Evolutionary conservation across 208 protist genomes (phyloP).

Genomic region (Leishmania guyanensis): DNA sequence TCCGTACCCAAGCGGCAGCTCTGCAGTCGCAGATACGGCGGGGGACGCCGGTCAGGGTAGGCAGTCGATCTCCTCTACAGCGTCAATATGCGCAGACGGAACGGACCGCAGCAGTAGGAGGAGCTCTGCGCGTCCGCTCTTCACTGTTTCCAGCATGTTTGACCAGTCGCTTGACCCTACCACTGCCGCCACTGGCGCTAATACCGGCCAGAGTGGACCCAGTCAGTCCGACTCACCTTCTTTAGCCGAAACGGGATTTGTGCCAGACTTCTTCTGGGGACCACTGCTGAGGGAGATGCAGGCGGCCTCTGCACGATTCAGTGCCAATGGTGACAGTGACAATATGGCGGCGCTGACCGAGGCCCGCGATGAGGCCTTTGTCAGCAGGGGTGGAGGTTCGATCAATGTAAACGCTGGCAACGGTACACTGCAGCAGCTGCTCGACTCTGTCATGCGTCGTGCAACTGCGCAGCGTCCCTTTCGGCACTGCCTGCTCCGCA

Average conservation of each 20-base stretch:
- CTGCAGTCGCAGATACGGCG: background rate
- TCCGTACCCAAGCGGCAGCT: background rate
- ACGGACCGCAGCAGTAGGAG: background rate
- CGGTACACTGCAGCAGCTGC: constrained; percentile 31
- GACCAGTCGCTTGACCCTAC: background rate
- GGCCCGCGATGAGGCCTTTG: background rate
- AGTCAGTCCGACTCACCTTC: background rate
- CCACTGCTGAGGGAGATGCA: constrained; percentile 24
- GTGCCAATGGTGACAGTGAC: background rate
- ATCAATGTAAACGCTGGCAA: constrained; percentile 25
- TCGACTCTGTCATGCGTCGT: constrained; percentile 39
- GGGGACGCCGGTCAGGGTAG: background rate
- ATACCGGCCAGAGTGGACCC: background rate
- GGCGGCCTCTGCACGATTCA: background rate
- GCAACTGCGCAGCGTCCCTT: constrained; percentile 56
- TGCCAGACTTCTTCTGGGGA: constrained; percentile 30
- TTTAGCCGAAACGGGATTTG: background rate
- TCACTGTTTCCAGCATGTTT: background rate
- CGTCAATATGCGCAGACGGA: background rate
- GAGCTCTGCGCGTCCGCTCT: background rate
- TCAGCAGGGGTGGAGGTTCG: background rate
- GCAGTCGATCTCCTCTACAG: background rate
- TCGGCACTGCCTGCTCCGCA: constrained; percentile 40
- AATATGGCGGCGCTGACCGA: background rate
- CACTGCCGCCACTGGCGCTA: background rate